These are phyloP conservation scores for Ailanthus altissimus DNA, from an alignment of 345 rosid species.

Conservation along the genomic window DNA sequence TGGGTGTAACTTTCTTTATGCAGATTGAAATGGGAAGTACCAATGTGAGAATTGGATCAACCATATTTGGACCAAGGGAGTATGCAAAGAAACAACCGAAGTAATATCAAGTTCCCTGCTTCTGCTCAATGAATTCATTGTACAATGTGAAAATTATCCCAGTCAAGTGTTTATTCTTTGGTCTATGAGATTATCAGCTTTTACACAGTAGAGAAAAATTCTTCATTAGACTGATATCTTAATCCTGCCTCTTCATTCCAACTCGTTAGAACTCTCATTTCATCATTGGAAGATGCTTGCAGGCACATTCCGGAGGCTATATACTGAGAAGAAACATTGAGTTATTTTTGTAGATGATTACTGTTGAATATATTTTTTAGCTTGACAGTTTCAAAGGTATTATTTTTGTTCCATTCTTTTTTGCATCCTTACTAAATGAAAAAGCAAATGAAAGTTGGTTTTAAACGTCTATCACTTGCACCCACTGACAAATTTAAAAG, in stretches of 20 bases:
- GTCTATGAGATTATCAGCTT: not conserved
- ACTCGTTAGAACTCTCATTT: too few relatives aligned
- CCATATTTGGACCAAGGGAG: conserved; percentile 88
- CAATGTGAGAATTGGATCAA: conserved; percentile 87
- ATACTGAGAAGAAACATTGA: not conserved
- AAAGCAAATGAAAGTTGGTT: not conserved
- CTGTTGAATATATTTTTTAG: not conserved
- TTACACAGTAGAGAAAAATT: not conserved
- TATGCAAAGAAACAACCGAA: conserved; percentile 47
- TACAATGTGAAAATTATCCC: not conserved
- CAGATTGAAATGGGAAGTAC: conserved; percentile 97
- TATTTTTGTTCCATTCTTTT: not conserved
- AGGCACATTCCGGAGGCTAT: not conserved
- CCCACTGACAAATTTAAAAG: not conserved
- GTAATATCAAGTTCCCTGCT: conserved; percentile 10
- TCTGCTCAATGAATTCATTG: not conserved
- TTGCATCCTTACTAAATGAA: too few relatives aligned
- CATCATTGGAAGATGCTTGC: not conserved
- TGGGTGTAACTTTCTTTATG: conserved; percentile 25
- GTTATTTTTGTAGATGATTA: not conserved
- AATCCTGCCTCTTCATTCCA: not conserved
- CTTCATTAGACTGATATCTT: too few relatives aligned
- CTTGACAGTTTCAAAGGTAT: not conserved
- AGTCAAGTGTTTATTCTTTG: not conserved
- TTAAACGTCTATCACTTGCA: not conserved